Evolutionary conservation across 2,329 filamentous ascomycete species (phyloP).

Genomic region (Exophiala oligosperma): DNA sequence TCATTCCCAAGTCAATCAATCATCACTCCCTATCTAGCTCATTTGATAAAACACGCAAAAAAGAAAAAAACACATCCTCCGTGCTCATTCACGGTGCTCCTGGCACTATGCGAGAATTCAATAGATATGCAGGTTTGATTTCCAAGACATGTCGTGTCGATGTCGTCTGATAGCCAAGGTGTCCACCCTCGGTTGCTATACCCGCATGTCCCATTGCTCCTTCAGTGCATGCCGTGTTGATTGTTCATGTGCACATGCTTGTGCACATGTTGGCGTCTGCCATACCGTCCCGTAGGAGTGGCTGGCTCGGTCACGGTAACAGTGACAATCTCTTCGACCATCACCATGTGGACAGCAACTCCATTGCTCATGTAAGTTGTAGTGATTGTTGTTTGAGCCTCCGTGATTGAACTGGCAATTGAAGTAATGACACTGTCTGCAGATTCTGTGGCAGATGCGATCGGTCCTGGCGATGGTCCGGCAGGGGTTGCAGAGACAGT

Average conservation of each 20-base stretch:
- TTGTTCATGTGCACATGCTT: constrained; percentile 9
- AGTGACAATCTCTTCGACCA: constrained; percentile 29
- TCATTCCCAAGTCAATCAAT: not conserved
- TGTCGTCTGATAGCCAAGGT: constrained; percentile 21
- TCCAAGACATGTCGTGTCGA: constrained; percentile 21
- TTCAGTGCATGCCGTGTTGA: constrained; percentile 7
- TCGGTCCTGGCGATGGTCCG: constrained; percentile 7
- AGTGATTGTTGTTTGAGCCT: constrained; percentile 8
- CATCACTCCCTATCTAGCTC: not conserved
- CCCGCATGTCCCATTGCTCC: constrained; percentile 3
- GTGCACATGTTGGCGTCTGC: constrained; percentile 18
- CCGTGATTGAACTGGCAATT: not conserved
- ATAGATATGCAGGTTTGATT: constrained; percentile 7
- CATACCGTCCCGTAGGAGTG: not conserved
- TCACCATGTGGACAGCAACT: constrained; percentile 23
- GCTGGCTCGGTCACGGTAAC: constrained; percentile 18
- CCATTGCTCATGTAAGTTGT: constrained; percentile 25
- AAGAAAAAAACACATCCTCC: not conserved
- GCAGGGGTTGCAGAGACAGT: constrained; percentile 3
- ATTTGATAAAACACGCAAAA: not conserved
- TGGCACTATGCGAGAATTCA: constrained; percentile 10
- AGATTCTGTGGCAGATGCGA: constrained; percentile 4
- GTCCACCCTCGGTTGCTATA: constrained; percentile 18
- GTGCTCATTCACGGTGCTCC: constrained; percentile 13
- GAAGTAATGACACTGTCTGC: constrained; percentile 4